These are phyloP conservation scores for Fusarium xyrophilum DNA, from an alignment of 2,329 filamentous ascomycete genomes.

Conservation along the genomic window DNA sequence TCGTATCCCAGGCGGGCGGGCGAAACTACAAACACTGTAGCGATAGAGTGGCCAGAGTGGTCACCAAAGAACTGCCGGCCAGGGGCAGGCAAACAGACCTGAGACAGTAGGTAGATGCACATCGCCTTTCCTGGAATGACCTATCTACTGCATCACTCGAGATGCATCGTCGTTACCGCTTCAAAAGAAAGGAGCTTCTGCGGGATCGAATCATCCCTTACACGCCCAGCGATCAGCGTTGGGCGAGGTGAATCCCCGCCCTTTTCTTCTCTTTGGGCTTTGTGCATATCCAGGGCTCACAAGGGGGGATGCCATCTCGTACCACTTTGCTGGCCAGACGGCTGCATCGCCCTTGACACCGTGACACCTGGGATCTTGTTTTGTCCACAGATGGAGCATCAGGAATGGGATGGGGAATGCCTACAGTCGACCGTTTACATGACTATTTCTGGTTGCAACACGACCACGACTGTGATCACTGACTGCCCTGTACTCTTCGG, in stretches of 20 bases:
- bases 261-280: slow-evolving; percentile 34
- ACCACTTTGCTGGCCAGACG: slow-evolving; percentile 30
- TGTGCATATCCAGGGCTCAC: slow-evolving; percentile 32
- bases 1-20: not conserved
- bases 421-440: not conserved
- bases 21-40: not conserved
- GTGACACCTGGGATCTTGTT: slow-evolving; percentile 8
- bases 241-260: slow-evolving; percentile 30
- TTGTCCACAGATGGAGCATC: not conserved
- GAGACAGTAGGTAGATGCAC: slow-evolving; percentile 3
- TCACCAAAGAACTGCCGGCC: slow-evolving; percentile 10
- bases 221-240: slow-evolving; percentile 32
- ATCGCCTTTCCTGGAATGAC: slow-evolving; percentile 5
- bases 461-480: not conserved
- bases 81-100: not conserved
- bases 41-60: not conserved
- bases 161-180: slow-evolving; percentile 8
- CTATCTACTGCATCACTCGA: not conserved
- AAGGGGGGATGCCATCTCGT: slow-evolving; percentile 33
- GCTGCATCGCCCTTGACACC: slow-evolving; percentile 27
- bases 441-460: slow-evolving; percentile 3
- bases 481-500: not conserved
- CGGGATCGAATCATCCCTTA: slow-evolving; percentile 31
- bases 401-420: not conserved
- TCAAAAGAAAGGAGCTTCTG: slow-evolving; percentile 9